Evolutionary conservation across 2,329 filamentous ascomycete species (phyloP), one percentile per base, ranked within the genome.

Genomic region (Sarocladiaceae sp.): DNA sequence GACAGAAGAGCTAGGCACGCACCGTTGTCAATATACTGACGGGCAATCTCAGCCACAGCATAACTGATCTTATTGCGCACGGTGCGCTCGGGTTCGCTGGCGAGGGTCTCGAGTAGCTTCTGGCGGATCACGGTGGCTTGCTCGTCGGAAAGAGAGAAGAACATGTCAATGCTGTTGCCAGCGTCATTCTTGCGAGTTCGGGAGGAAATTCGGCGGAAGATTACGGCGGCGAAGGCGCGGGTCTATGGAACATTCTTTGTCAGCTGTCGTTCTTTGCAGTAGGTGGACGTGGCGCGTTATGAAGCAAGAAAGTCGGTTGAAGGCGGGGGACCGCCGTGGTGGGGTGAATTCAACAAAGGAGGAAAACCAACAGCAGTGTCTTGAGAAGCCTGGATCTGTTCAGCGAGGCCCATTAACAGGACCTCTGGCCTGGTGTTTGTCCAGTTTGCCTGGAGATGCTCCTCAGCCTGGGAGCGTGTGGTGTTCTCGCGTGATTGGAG

Each of bases 31-130:
- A 87, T 85, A 66, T 96, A 96, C 69, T 98, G 89, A 58, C 93
- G 82, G 34, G 91, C 93, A 48, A 98, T 76, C 67, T 98, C 93
- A 19, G 93, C 93, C 50, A 97, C 86, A n/a, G 91, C 89, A 67
- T 98, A 93, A 55, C 90, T 93, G 60, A 97, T 86, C 67, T 98
- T 98, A 70, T 95, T 93, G 57, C 93, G 78, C 37, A 95, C 86
- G 31, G 78, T 72, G 49, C 82, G 77, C 50, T 85, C 78, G 18
- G 78, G 70, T 68, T 97, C 93, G 49, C 72, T 73, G 47, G 80
- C 80, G 44, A 96, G 73, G 43, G 80, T 82, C 58, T 90, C 78
- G 33, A 97, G 76, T 47, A 97, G 72, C 64, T 91, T 95, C 57
- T 85, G 77, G 54, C 89, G 82, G 57, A 97, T 95, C 39, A 80